These are phyloP conservation scores for Furcasterigmium furcatum DNA, from an alignment of 2,329 filamentous ascomycete genomes.

Conservation along the genomic window DNA sequence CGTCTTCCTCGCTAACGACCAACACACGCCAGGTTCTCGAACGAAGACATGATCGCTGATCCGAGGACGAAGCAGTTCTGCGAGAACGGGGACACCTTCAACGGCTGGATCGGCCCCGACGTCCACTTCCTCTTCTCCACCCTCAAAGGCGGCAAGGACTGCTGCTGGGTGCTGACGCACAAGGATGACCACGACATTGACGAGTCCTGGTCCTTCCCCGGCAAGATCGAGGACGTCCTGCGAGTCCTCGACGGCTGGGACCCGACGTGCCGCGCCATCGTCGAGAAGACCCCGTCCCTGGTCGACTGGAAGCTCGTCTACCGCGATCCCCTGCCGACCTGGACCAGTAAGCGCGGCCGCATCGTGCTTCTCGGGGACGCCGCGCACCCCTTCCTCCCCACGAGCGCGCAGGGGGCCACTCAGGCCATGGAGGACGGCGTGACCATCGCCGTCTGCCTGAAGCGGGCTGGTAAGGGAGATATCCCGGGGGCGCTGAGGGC, in stretches of 20 bases:
- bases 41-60: constrained; percentile 48
- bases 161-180: constrained; percentile 58
- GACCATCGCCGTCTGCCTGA: too few species aligned
- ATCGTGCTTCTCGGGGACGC: constrained; percentile 43
- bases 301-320: constrained; percentile 51
- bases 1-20: too few species aligned
- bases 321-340: constrained; percentile 44
- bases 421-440: too few species aligned
- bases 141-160: constrained; percentile 52
- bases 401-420: too few species aligned
- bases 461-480: too few species aligned
- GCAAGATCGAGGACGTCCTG: constrained; percentile 47
- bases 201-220: constrained; percentile 52
- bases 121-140: constrained; percentile 56
- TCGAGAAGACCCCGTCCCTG: constrained; percentile 40
- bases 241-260: constrained; percentile 50
- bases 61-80: constrained; percentile 51
- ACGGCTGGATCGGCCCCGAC: constrained; percentile 55
- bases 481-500: too few species aligned
- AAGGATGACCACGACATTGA: constrained; percentile 50
- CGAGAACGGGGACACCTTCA: constrained; percentile 54
- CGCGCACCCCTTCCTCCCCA: too few species aligned
- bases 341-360: constrained; percentile 39
- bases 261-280: too few species aligned
- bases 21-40: too few species aligned